phyloP scores from a whole-genome alignment of 2,329 filamentous ascomycete genomes.

The Ophiostoma tasmaniense region DNA sequence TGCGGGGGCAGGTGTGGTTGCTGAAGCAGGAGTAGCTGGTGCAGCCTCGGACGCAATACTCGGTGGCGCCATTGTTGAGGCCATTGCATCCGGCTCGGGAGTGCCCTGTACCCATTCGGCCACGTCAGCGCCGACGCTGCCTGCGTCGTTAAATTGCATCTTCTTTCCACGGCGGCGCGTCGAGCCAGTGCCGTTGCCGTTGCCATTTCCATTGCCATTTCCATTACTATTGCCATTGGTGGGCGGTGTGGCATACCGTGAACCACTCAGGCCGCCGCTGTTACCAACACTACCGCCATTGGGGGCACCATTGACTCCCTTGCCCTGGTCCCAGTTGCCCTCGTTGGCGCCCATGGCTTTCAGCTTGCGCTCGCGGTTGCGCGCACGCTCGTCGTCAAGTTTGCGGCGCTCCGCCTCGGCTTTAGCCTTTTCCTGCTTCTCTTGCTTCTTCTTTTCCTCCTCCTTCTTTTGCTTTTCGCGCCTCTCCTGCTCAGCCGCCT shows the following conservation, averaged over 20 bases:
- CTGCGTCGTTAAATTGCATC: constrained; percentile 20
- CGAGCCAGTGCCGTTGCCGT: neutral
- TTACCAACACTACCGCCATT: neutral
- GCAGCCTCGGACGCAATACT: constrained; percentile 25
- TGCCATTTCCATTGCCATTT: neutral
- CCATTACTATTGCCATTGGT: neutral
- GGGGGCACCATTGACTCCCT: constrained; percentile 30
- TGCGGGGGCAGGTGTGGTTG: constrained; percentile 15
- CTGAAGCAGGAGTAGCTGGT: constrained; percentile 29
- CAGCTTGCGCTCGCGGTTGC: constrained; percentile 53
- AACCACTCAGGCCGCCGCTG: constrained; percentile 19
- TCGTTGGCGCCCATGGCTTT: constrained; percentile 48
- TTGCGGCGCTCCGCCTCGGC: constrained; percentile 43
- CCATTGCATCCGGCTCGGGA: constrained; percentile 14
- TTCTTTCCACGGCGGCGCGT: neutral
- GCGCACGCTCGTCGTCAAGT: constrained; percentile 51
- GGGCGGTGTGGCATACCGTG: constrained; percentile 11
- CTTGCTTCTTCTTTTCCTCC: constrained; percentile 33
- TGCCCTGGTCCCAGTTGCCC: constrained; percentile 52
- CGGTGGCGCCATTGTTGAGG: constrained; percentile 21
- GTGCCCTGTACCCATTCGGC: constrained; percentile 21
- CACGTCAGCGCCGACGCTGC: constrained; percentile 19
- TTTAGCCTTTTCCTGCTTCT: constrained; percentile 27
- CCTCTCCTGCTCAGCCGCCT: constrained; percentile 41
- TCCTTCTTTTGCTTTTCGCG: constrained; percentile 36